Percentiles rank a stretch among this genome's conserved stretches.
These are phyloP conservation scores for Epichloe hybrida DNA, from an alignment of 2,329 filamentous ascomycete species.

Conservation along the genomic window DNA sequence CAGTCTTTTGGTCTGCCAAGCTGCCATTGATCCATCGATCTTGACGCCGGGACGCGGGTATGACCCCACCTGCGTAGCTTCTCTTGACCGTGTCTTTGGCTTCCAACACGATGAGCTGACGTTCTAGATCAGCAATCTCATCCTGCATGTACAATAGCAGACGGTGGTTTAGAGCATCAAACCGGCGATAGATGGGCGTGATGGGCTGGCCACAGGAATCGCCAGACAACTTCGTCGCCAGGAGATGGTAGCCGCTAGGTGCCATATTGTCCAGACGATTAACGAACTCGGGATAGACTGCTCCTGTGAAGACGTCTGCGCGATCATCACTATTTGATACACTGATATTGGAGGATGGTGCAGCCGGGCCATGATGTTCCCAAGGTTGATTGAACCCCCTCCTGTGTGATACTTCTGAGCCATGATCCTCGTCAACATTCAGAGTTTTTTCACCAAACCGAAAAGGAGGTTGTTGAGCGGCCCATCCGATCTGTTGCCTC, in stretches of 20 bases:
- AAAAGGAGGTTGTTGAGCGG: not conserved
- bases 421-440: not conserved
- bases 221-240: slow-evolving; percentile 38
- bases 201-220: slow-evolving; percentile 16
- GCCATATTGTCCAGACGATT: slow-evolving; percentile 8
- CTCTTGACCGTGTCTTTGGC: slow-evolving; percentile 36
- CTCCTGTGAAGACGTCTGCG: not conserved
- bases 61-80: slow-evolving; percentile 26
- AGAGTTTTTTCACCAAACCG: not conserved
- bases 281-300: not conserved
- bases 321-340: not conserved
- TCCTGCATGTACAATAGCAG: slow-evolving; percentile 74
- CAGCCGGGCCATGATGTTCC: not conserved
- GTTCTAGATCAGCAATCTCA: slow-evolving; percentile 68
- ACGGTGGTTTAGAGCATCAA: slow-evolving; percentile 70
- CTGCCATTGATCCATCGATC: slow-evolving; percentile 42
- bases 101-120: slow-evolving; percentile 60
- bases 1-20: slow-evolving; percentile 45
- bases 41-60: slow-evolving; percentile 46
- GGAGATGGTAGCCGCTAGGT: slow-evolving; percentile 46
- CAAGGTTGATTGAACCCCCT: not conserved
- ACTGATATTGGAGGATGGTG: slow-evolving; percentile 1
- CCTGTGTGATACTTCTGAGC: not conserved
- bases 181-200: slow-evolving; percentile 65
- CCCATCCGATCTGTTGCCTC: not conserved